phyloP scores from a whole-genome alignment of 2,329 filamentous ascomycete species.

The Colletotrichum spinosum region DNA sequence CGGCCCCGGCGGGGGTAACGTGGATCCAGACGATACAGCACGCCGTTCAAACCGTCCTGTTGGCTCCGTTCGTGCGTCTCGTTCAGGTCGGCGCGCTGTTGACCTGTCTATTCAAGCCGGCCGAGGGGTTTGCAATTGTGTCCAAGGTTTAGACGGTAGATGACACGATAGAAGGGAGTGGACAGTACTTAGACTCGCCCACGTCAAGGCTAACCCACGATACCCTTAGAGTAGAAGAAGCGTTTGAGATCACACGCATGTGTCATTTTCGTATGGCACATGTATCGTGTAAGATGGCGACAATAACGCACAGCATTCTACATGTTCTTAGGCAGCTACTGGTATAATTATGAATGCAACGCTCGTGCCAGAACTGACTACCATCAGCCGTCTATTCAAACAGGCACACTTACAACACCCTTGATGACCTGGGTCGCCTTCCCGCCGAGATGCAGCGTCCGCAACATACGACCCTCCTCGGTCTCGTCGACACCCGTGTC shows the following conservation, averaged over 20 bases:
- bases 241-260: too few relatives aligned
- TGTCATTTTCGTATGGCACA: too few relatives aligned
- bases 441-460: conserved; percentile 31
- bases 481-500: conserved; percentile 4
- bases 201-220: too few relatives aligned
- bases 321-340: too few relatives aligned
- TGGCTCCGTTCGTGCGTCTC: conserved; percentile 7
- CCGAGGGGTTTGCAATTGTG: conserved; percentile 14
- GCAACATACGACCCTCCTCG: conserved; percentile 6
- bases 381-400: not conserved
- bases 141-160: conserved; percentile 4
- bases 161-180: too few relatives aligned
- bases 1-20: conserved; percentile 8
- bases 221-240: too few relatives aligned
- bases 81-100: conserved; percentile 3
- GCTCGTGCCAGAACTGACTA: too few relatives aligned
- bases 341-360: too few relatives aligned
- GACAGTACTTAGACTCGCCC: too few relatives aligned
- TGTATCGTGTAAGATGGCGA: too few relatives aligned
- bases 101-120: conserved; percentile 10
- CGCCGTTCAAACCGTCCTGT: conserved; percentile 1
- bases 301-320: too few relatives aligned
- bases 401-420: conserved; percentile 18
- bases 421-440: conserved; percentile 33
- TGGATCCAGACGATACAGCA: conserved; percentile 17